A percentile compares a stretch with the other conserved stretches of the same genome.
phyloP scores from a whole-genome alignment of 139 green algal species.

The Coccomyxa sp. region DNA sequence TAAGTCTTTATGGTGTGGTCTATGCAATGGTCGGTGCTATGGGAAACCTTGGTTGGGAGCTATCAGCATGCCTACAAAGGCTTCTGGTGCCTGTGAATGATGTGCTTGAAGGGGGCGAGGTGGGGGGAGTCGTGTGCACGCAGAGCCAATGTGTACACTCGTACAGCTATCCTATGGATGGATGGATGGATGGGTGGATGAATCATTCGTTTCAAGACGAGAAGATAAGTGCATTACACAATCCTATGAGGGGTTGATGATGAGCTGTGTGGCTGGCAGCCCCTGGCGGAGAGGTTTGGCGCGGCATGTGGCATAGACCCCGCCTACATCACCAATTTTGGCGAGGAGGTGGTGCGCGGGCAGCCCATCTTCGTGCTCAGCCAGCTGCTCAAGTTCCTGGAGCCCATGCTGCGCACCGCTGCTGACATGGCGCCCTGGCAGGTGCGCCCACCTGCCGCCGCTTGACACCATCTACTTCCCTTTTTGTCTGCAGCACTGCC shows the following conservation, averaged over 20 bases:
- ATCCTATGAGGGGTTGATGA: neutral
- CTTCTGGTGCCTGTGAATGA: neutral
- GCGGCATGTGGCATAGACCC: conserved; percentile 45
- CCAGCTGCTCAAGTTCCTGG: conserved; percentile 58
- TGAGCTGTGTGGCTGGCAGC: neutral
- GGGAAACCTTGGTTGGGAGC: no score
- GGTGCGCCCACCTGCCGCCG: conserved; percentile 28
- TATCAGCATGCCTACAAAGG: no score
- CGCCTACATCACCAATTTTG: conserved; percentile 80
- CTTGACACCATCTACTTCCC: neutral
- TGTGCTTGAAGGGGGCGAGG: neutral
- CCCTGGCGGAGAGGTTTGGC: conserved; percentile 3
- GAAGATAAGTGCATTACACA: no score
- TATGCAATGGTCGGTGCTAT: neutral
- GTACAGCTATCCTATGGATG: neutral
- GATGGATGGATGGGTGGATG: no score
- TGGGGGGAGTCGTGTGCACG: neutral
- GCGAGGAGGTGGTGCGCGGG: conserved; percentile 84
- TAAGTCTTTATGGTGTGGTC: no score
- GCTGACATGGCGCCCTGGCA: conserved; percentile 69
- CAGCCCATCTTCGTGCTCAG: conserved; percentile 67
- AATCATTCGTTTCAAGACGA: no score
- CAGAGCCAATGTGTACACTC: neutral
- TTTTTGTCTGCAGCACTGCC: neutral
- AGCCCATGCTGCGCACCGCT: conserved; percentile 48